These are phyloP conservation scores for Apiospora koreana DNA, from an alignment of 2,329 filamentous ascomycete species.

Conservation along the genomic window DNA sequence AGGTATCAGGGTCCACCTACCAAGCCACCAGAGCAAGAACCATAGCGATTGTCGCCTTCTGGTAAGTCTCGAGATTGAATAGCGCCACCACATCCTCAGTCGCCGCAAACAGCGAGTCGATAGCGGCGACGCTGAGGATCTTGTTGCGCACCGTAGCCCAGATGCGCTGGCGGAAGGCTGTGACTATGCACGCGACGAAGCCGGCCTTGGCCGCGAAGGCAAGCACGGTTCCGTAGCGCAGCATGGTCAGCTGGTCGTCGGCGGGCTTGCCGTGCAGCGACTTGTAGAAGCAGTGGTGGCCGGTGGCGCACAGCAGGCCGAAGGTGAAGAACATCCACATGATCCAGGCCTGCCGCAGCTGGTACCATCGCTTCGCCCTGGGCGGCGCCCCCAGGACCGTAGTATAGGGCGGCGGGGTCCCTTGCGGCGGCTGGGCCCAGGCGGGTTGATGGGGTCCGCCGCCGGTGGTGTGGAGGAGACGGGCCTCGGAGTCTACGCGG, in stretches of 20 bases:
- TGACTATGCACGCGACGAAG: slow-evolving; percentile 36
- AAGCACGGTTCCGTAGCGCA: slow-evolving; percentile 39
- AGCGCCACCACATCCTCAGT: slow-evolving; percentile 32
- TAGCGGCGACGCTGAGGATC: slow-evolving; percentile 27
- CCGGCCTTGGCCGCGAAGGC: slow-evolving; percentile 41
- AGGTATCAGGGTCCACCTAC: slow-evolving; percentile 20
- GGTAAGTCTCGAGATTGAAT: slow-evolving; percentile 32
- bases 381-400: not conserved
- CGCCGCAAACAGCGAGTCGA: slow-evolving; percentile 37
- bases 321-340: slow-evolving; percentile 40
- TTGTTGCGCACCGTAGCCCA: slow-evolving; percentile 34
- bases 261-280: slow-evolving; percentile 34
- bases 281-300: slow-evolving; percentile 40
- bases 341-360: slow-evolving; percentile 38
- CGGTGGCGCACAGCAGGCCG: slow-evolving; percentile 37
- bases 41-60: slow-evolving; percentile 34
- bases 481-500: slow-evolving; percentile 20
- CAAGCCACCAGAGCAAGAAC: slow-evolving; percentile 37
- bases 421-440: not conserved
- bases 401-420: slow-evolving; percentile 3
- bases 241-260: slow-evolving; percentile 37
- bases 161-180: slow-evolving; percentile 33
- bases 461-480: slow-evolving; percentile 19
- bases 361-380: slow-evolving; percentile 21
- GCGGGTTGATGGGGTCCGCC: not conserved